Conservation (phyloP, 2,329 filamentous ascomycete genomes). For the Sarocladium brachiariae region DNA sequence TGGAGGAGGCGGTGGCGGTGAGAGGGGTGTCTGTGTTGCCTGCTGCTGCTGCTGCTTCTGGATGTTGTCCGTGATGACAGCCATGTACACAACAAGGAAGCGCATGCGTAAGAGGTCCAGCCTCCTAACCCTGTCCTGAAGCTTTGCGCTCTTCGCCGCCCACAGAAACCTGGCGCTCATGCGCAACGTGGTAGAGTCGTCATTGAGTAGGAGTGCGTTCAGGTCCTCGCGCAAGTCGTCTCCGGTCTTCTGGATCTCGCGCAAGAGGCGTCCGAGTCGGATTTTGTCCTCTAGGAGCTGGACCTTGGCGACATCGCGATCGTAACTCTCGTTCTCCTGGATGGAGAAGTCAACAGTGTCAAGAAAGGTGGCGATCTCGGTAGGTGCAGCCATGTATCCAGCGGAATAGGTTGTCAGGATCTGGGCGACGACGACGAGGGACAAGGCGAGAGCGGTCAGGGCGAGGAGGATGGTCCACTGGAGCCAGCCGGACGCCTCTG, state of each 20-base stretch:
- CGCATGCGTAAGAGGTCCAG: conserved; percentile 58
- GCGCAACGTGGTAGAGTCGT: conserved; percentile 34
- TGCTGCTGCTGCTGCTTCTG: conserved; percentile 25
- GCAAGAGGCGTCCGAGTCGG: conserved; percentile 48
- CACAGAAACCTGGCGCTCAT: conserved; percentile 48
- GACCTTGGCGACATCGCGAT: conserved; percentile 51
- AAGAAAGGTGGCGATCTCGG: conserved; percentile 50
- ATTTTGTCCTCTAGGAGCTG: conserved; percentile 56
- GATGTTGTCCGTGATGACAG: conserved; percentile 39
- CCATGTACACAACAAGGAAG: conserved; percentile 58
- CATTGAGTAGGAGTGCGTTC: conserved; percentile 43
- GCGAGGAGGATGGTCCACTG: conserved; percentile 53
- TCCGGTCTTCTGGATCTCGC: conserved; percentile 54
- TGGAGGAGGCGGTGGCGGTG: conserved; percentile 20
- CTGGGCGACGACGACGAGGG: conserved; percentile 47
- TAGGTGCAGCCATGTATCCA: conserved; percentile 52
- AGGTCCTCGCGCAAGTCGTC: conserved; percentile 57
- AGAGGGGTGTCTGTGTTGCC: background rate
- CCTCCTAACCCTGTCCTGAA: conserved; percentile 52
- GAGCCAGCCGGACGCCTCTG: conserved; percentile 34
- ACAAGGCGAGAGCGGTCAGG: conserved; percentile 50
- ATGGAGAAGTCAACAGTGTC: conserved; percentile 56
- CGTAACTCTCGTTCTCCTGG: conserved; percentile 58
- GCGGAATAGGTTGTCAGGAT: conserved; percentile 43
- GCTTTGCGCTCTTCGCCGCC: conserved; percentile 44